Evolutionary conservation across 2,329 filamentous ascomycete genomes (phyloP).

Genomic region (Aspergillus pseudotamarii): DNA sequence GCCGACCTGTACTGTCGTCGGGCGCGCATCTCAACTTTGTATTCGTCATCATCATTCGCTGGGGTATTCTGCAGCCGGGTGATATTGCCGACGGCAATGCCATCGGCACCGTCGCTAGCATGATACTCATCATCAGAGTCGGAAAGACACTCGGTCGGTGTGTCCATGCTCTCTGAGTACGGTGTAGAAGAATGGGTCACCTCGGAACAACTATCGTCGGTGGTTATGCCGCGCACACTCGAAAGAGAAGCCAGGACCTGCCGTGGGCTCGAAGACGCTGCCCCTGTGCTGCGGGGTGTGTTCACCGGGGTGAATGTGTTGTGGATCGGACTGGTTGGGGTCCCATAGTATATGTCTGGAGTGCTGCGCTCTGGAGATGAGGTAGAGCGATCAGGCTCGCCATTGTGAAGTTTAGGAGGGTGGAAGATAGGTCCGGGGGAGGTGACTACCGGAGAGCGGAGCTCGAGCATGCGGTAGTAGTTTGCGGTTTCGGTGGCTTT

Average conservation of each 20-base stretch:
- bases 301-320: slow-evolving; percentile 49
- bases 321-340: slow-evolving; percentile 43
- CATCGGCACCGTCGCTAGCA: slow-evolving; percentile 27
- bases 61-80: not conserved
- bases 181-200: not conserved
- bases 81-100: slow-evolving; percentile 20
- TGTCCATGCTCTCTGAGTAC: slow-evolving; percentile 15
- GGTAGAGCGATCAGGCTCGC: slow-evolving; percentile 15
- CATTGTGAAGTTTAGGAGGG: not conserved
- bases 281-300: slow-evolving; percentile 32
- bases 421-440: not conserved
- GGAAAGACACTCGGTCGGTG: slow-evolving; percentile 15
- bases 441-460: slow-evolving; percentile 4
- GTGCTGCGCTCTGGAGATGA: slow-evolving; percentile 40
- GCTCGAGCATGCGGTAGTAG: slow-evolving; percentile 37
- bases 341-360: slow-evolving; percentile 39
- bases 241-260: slow-evolving; percentile 27
- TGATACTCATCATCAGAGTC: slow-evolving; percentile 20
- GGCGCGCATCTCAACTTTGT: slow-evolving; percentile 11
- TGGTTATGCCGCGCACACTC: slow-evolving; percentile 7
- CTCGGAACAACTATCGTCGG: slow-evolving; percentile 16
- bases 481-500: slow-evolving; percentile 49
- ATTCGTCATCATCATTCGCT: not conserved
- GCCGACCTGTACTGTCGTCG: slow-evolving; percentile 11
- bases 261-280: slow-evolving; percentile 16